Base-by-base conservation (phyloP, 148 eudicot species). In the Silene conica region DNA sequence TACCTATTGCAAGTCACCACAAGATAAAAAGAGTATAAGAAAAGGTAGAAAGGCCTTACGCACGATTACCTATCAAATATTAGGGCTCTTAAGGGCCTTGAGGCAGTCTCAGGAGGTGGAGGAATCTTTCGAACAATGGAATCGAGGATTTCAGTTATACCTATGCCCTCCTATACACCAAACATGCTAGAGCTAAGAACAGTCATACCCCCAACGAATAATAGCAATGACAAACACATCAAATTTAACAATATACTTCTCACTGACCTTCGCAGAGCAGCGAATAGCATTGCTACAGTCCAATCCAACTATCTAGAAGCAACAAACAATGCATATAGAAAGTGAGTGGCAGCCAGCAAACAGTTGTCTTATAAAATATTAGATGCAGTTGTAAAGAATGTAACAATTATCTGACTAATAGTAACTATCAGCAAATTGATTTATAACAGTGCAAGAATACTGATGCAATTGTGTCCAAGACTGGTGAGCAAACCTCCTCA, bases 281-380 rank as follows among this genome's bases (percentile, higher is more conserved):
- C 80, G 79, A 81, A 95, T 95, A 64, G 97, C 98, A 78, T 92
- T 82, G 82, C 90, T 90, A 84, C 98, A 95, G 83, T 95, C 98
- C 79, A 95, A 76, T 69, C 98, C 98, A 76, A 95, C 79, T 55
- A 95, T 83, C 98, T 95, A 80, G 63, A 82, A 63, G 79, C 70
- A 73, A 48, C 55, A 31, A 23, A 31, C 7, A 46, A 38, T 34
- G 46, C 13, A 61, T 22, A 12, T 20, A 41, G 25, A 54, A 38
- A 21, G 3, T 15, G 16, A 10, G 67, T 50, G 19, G 45, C 21
- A 9, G 19, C 21, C 31, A 23, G 48, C 52, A 67, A 73, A 14
- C 48, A 73, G 26, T 45, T 22, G 6, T 38, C 43, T 38, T 6
- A 38, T 38, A 6, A 38, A 38, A 16, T 25, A 19, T 0, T 45